Conservation (phyloP, 225 moss, liverwort and hornwort species). For the Bryum argenteum region DNA sequence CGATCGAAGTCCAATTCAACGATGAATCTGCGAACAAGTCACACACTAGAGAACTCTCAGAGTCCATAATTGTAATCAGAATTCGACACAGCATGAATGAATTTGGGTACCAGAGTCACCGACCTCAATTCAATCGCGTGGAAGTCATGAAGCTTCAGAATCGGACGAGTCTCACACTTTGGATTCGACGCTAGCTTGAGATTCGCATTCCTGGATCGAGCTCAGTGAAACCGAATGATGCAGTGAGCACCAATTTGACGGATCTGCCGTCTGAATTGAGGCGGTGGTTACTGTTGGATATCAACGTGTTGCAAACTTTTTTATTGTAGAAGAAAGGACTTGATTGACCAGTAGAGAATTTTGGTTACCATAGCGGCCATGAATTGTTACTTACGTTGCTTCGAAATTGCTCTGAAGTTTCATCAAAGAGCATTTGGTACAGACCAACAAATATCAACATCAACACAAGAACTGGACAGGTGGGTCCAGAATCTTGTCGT, state of each 20-base stretch:
- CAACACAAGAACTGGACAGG: background rate
- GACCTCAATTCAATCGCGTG: background rate
- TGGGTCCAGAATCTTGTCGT: slow-evolving; percentile 1
- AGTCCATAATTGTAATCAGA: background rate
- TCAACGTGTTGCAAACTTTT: no score
- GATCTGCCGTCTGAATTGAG: background rate
- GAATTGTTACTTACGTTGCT: background rate
- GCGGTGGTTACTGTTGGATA: background rate
- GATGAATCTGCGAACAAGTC: slow-evolving; percentile 18
- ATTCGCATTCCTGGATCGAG: background rate
- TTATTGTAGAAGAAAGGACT: background rate
- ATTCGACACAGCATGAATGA: background rate
- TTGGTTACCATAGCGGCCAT: background rate
- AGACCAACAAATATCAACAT: no score
- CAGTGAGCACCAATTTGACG: background rate
- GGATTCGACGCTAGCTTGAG: background rate
- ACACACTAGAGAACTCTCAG: background rate
- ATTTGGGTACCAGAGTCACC: background rate
- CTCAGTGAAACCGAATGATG: background rate
- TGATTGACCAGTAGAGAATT: background rate
- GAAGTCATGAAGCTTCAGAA: background rate
- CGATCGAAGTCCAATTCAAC: background rate
- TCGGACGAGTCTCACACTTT: background rate
- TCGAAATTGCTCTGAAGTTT: background rate
- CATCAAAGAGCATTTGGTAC: no score